Evolutionary conservation across 805 yeast species (phyloP).

Genomic region (Aciculoconidium aculeatum): DNA sequence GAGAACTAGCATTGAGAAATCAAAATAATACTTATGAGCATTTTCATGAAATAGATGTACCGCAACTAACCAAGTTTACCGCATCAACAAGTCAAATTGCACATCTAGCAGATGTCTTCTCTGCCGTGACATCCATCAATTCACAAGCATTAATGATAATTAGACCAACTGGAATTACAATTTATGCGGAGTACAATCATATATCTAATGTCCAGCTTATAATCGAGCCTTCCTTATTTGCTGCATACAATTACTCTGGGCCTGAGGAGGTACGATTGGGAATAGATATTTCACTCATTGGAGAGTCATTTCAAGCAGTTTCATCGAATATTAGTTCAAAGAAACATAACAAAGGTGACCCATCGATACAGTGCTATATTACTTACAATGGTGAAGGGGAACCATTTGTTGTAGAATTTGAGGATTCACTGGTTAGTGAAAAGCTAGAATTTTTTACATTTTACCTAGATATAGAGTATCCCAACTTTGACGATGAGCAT

Average conservation of each 20-base stretch:
- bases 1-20: too few species aligned
- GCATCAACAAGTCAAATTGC: constrained; percentile 33
- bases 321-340: constrained; percentile 12
- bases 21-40: too few species aligned
- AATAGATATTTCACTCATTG: constrained; percentile 29
- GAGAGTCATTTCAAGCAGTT: constrained; percentile 32
- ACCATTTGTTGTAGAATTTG: constrained; percentile 37
- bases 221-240: constrained; percentile 34
- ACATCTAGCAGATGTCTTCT: constrained; percentile 33
- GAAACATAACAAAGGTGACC: constrained; percentile 9
- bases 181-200: constrained; percentile 34
- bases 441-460: constrained; percentile 37
- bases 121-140: constrained; percentile 25
- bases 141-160: constrained; percentile 31
- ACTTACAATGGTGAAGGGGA: constrained; percentile 34
- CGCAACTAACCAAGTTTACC: too few species aligned
- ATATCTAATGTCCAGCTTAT: constrained; percentile 28
- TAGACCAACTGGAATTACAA: constrained; percentile 24
- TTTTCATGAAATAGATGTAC: too few species aligned
- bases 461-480: constrained; percentile 21
- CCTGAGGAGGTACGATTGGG: constrained; percentile 21
- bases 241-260: constrained; percentile 18
- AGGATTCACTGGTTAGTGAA: constrained; percentile 35
- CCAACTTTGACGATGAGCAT: constrained; percentile 17
- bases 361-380: constrained; percentile 27